These are phyloP conservation scores for Aspergillus sp. DNA, from an alignment of 2,329 filamentous ascomycete genomes.

Conservation along the genomic window DNA sequence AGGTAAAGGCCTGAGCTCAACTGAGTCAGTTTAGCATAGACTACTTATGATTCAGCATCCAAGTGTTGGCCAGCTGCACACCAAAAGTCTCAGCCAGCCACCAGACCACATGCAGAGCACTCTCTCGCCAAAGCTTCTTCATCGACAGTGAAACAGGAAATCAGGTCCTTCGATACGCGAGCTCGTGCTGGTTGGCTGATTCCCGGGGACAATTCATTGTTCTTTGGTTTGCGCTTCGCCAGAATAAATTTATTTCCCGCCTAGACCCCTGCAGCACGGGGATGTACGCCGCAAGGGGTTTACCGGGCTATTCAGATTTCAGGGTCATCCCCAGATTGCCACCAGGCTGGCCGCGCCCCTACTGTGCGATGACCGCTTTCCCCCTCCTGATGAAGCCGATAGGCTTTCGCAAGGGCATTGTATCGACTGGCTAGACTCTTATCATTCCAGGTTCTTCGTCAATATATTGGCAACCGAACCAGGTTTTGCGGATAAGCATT, in stretches of 20 bases:
- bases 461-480: constrained; percentile 4
- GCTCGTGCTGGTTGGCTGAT: background rate
- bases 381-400: constrained; percentile 11
- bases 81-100: background rate
- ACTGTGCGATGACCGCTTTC: constrained; percentile 6
- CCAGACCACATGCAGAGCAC: background rate
- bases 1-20: background rate
- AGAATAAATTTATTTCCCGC: background rate
- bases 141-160: background rate
- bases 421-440: background rate
- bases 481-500: background rate
- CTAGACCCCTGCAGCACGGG: constrained; percentile 24
- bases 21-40: background rate
- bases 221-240: background rate
- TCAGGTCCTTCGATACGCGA: background rate
- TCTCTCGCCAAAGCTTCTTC: background rate
- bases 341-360: constrained; percentile 11
- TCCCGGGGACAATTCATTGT: background rate
- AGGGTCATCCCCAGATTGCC: constrained; percentile 18
- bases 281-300: constrained; percentile 28
- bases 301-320: constrained; percentile 12
- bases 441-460: background rate
- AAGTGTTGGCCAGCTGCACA: background rate
- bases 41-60: background rate
- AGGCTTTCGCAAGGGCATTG: background rate